Conservation (phyloP, 1,139 yeast genomes). For the Candida albicans region DNA sequence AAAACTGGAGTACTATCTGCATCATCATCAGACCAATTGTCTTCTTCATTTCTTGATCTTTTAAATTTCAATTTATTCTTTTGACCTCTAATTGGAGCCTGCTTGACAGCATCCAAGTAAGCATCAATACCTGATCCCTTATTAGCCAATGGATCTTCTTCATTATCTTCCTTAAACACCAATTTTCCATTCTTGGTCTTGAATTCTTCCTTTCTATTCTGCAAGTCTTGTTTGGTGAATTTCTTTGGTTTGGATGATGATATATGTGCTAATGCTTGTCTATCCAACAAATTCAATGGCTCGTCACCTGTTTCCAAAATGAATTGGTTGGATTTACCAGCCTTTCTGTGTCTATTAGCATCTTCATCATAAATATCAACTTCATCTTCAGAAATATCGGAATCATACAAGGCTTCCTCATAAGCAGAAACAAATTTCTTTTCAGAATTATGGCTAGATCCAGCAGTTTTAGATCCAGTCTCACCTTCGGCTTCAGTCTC, state of each 20-base stretch:
- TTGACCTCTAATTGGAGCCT: slow-evolving; percentile 92
- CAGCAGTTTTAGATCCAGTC: slow-evolving; percentile 19
- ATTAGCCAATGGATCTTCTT: slow-evolving; percentile 53
- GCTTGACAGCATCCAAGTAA: slow-evolving; percentile 87
- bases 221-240: slow-evolving; percentile 44
- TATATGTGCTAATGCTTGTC: slow-evolving; percentile 80
- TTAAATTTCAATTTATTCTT: slow-evolving; percentile 86
- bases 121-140: slow-evolving; percentile 73
- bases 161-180: slow-evolving; percentile 46
- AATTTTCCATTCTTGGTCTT: slow-evolving; percentile 57
- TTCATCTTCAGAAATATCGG: slow-evolving; percentile 49
- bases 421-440: slow-evolving; percentile 75
- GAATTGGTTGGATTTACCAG: slow-evolving; percentile 44
- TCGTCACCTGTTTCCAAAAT: slow-evolving; percentile 78
- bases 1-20: slow-evolving; percentile 17
- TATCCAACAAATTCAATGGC: slow-evolving; percentile 88
- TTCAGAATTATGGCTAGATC: slow-evolving; percentile 21
- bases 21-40: slow-evolving; percentile 56
- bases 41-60: slow-evolving; percentile 55
- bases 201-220: slow-evolving; percentile 49
- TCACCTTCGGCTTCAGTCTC: slow-evolving; percentile 22
- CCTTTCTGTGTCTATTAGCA: slow-evolving; percentile 8
- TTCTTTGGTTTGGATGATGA: slow-evolving; percentile 79
- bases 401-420: slow-evolving; percentile 73
- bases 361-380: slow-evolving; percentile 29